Base-by-base conservation (phyloP, 306 rosid species). In the Cucurbita moschata region DNA sequence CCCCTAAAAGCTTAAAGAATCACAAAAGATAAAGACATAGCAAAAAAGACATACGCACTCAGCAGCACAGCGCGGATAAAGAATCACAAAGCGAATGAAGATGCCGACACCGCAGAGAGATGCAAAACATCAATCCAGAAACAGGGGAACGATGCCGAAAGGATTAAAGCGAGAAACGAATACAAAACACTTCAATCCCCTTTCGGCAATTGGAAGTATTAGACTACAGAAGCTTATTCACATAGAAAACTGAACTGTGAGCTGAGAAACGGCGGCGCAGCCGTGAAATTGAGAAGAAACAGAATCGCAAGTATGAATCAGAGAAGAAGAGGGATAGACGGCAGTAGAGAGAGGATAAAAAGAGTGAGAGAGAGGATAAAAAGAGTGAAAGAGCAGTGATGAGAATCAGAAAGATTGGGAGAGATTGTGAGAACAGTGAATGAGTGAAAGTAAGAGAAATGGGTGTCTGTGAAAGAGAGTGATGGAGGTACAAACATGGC, bases 211-310 rank as follows among this genome's bases (percentile, higher is more conserved):
- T 70, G 59, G 63, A 40, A 47, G 4, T 8, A 55, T 1, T 18
- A 18, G 35, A 55, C 60, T 7, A 23, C 38, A 56, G 79, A 53
- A 68, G 30, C 52, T 74, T 19, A 79, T 89, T 81, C 84, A 84
- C 94, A 96, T 85, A 78, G 58, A 75, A 83, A 83, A 74, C 76
- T 78, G 64, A 58, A 51, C 78, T 78, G 84, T 71, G 39, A 39
- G 85, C 89, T 75, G 88, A 79, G 35, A 83, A 81, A 84, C 84
- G 62, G 78, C 56, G 54, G 11, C 79, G 81, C 76, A 71, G 84
- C 68, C 86, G 92, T 85, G 82, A 81, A 88, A 86, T 82, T 84
- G 73, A 70, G 83, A 81, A 81, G 73, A 83, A 83, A 78, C 6
- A 12, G 4, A 89, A 93, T 84, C 88, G 77, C 39, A 77, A 82